Evolutionary conservation across 148 eudicot genomes (phyloP).

Genomic region (Polygonum aviculare): DNA sequence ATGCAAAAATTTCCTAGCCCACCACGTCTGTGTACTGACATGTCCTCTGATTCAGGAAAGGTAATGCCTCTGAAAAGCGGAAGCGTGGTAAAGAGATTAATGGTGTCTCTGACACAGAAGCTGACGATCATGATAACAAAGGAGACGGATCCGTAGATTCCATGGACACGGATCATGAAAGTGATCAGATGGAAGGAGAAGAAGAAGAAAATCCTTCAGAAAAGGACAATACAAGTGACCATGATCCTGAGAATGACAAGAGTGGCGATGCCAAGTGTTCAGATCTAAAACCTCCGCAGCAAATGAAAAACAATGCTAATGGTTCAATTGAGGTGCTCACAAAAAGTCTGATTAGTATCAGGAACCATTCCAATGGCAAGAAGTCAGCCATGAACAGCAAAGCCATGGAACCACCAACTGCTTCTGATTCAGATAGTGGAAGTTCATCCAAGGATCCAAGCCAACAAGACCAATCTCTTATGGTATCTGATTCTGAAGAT

Average conservation of each 20-base stretch:
- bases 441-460: constrained; percentile 23
- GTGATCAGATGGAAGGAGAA: constrained; percentile 18
- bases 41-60: background rate
- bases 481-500: constrained; percentile 29
- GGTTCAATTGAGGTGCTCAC: background rate
- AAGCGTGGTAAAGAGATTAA: constrained; percentile 16
- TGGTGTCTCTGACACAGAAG: constrained; percentile 18
- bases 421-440: constrained; percentile 55
- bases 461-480: constrained; percentile 13
- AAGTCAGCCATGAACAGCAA: constrained; percentile 32
- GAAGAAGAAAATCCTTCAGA: constrained; percentile 13
- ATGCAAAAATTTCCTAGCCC: background rate
- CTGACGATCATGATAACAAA: constrained; percentile 10
- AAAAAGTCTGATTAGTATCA: background rate
- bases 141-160: constrained; percentile 4
- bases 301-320: constrained; percentile 3
- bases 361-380: constrained; percentile 1
- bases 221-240: constrained; percentile 17
- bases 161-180: constrained; percentile 20
- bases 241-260: constrained; percentile 19
- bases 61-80: background rate
- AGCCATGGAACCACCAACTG: constrained; percentile 29
- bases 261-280: constrained; percentile 10
- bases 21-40: background rate
- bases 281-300: constrained; percentile 12